Percentiles rank a stretch among this genome's conserved stretches.
phyloP scores from a whole-genome alignment of 495 filamentous ascomycete genomes.

The Xylaria flabelliformis region DNA sequence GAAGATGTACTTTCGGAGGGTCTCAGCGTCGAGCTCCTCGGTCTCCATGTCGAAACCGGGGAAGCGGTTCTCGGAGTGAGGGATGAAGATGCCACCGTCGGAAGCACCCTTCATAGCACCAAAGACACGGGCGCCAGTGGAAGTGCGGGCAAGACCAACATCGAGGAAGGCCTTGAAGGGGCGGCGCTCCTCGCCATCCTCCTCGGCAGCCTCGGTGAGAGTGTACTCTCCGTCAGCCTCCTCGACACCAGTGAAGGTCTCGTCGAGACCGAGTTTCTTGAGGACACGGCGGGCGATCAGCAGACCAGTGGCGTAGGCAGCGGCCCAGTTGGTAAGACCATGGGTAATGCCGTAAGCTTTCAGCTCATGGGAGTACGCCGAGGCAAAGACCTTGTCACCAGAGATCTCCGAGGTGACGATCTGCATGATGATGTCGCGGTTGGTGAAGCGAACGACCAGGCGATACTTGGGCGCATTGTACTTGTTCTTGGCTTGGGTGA shows the following conservation, averaged over 20 bases:
- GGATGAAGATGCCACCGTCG: constrained; percentile 95
- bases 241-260: constrained; percentile 90
- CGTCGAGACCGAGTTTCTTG: constrained; percentile 92
- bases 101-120: constrained; percentile 99
- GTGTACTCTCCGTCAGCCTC: constrained; percentile 93
- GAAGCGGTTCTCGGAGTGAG: constrained; percentile 99
- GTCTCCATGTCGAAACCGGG: constrained; percentile 95
- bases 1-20: constrained; percentile 98
- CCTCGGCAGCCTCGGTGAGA: constrained; percentile 89
- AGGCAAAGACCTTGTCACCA: constrained; percentile 93
- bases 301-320: constrained; percentile 95
- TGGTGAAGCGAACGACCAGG: constrained; percentile 99
- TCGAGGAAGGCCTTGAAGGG: constrained; percentile 99
- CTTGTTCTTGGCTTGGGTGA: constrained; percentile 99
- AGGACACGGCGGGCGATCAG: constrained; percentile 95
- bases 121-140: constrained; percentile 97
- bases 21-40: constrained; percentile 96
- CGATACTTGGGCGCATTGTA: constrained; percentile 99
- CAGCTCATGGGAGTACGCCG: constrained; percentile 98
- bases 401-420: constrained; percentile 95
- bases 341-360: constrained; percentile 95
- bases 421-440: constrained; percentile 98
- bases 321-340: constrained; percentile 99
- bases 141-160: constrained; percentile 95
- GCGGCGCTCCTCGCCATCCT: constrained; percentile 80